Base-by-base conservation (phyloP, 495 filamentous ascomycete species). In the Podospora bellae-mahoneyi region DNA sequence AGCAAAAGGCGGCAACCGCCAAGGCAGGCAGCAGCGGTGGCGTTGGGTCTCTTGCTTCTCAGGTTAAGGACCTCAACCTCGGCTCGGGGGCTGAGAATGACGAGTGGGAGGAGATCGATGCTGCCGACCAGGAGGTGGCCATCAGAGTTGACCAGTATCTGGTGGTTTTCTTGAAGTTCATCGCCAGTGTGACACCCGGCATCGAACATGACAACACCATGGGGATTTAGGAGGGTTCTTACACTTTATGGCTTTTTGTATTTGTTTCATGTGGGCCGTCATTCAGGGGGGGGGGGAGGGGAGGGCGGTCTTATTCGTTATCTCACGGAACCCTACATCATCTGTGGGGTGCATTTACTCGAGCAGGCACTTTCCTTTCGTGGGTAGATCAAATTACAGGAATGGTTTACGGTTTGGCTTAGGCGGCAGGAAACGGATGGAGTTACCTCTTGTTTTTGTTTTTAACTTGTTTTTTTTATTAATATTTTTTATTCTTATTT, bases 151-250 rank as follows among this genome's bases (percentile, higher is more conserved):
- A 99, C 78, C 95, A 99, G 82, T 99, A 99, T 76, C 80, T 99
- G 69, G 92, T 99, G 27, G 96, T 99, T 2, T 99, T 99, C 77
- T 81, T 99, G 71, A 99, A 99, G 88, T 98, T 99, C 78, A 96
- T 98, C 85, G 93, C 95, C 15, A 94, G 91, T 68, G 94, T 99
- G 28, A 97, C 94, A 26, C 95, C 95, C 7, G 93, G 93, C 16
- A 97, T 99, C 76, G 95, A 98, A 81, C 92, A 98, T 76, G 95
- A 99, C 77, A 97, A 96, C 77, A 99, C 95, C 1, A 99, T 98
- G 94, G 92, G 94, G 2, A 89, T 99, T 32, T 97, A 75, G 72
- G 69, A 59, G 0, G 16, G 6, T 58, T 58, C 55, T 23, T 58
- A 7, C 4, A 18, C 18, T 4, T 4, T 58, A 23, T 23, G 23